Base-by-base conservation (phyloP, 768 basidiomycete genomes). In the Epithele typhae region DNA sequence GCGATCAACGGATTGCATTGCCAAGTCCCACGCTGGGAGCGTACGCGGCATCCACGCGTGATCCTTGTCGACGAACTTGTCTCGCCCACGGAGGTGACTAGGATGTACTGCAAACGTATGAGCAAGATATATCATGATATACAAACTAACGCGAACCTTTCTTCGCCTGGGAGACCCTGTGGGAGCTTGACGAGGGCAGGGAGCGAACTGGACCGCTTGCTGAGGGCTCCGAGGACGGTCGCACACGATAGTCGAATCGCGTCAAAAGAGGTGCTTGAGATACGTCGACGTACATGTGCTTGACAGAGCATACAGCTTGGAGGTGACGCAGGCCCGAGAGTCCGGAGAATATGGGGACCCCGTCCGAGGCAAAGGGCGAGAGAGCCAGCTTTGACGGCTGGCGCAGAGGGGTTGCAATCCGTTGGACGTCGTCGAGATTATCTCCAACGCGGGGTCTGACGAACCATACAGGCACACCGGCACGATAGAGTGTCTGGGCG, bases 231-330 rank as follows among this genome's bases (percentile, higher is more conserved):
- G 37, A 19, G 21, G n/a, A n/a, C n/a, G n/a, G 37, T 15, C 37
- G 19, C 37, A 19, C 10, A 18, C 21, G 37, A 4, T 37, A n/a
- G 21, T 37, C 37, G 19, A 18, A n/a, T 21, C 37, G 37, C 17
- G 17, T 7, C 5, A 42, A 19, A 3, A 42, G 41, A 9, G 41
- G 41, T 25, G 32, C 30, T 14, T 30, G 27, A 17, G 24, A 33
- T 12, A 42, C 32, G n/a, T 42, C 41, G n/a, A 32, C 19, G 23
- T 42, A 42, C 8, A 30, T 42, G 27, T 42, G 41, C 41, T 30
- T 30, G 32, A 25, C 41, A 11, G 18, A 21, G 10, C 17, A 15
- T 17, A 21, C 32, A 10, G 41, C 19, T 6, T 15, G 25, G 15
- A 42, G 32, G 21, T 42, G 41, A 12, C 8, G 14, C 8, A 19